Base-by-base conservation (phyloP, 2,329 filamentous ascomycete species). In the Talaromyces islandicus region DNA sequence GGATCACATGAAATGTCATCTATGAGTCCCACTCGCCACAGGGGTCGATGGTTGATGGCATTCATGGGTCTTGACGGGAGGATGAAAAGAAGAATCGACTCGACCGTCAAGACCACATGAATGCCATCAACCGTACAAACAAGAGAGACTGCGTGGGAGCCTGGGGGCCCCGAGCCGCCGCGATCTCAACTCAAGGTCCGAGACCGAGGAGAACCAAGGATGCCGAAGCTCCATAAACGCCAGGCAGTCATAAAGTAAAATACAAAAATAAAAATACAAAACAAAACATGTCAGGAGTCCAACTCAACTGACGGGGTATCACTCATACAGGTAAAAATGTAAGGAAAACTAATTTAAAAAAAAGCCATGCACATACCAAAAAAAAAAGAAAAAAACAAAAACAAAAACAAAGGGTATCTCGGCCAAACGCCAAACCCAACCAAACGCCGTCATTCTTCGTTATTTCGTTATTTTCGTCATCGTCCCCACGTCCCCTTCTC, bases 291-390 rank as follows among this genome's bases (percentile, higher is more conserved):
- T 52, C 48, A 52, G 25, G 11, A 29, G 43, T 21, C 17, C 17
- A 10, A 21, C 43, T 48, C 24, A 11, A n/a, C 48, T 29, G 53
- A 55, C 53, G 53, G 53, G 53, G 53, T 55, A 55, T 55, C 53
- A 55, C 29, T 27, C 48, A 52, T 52, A 52, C 48, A 52, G 14
- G 21, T 24, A 48, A 48, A 48, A 50, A 50, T 2, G 10, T 1
- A 50, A 4, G 11, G 12, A 14, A 50, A n/a, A 52, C 29, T 29
- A 52, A 52, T 29, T 4, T 29, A n/a, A 52, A 29, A 4, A 52
- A 29, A 50, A 50, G 24, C 43, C 14, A 52, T 52, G 48, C 48
- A 52, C 27, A 29, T 29, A 17, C 12, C n/a, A n/a, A n/a, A n/a
- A n/a, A n/a, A n/a, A n/a, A n/a, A n/a, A n/a, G n/a, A n/a, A n/a